Percentiles rank a stretch among this genome's conserved stretches.
phyloP scores from a whole-genome alignment of 2,329 filamentous ascomycete species.

The Dothistroma pini region DNA sequence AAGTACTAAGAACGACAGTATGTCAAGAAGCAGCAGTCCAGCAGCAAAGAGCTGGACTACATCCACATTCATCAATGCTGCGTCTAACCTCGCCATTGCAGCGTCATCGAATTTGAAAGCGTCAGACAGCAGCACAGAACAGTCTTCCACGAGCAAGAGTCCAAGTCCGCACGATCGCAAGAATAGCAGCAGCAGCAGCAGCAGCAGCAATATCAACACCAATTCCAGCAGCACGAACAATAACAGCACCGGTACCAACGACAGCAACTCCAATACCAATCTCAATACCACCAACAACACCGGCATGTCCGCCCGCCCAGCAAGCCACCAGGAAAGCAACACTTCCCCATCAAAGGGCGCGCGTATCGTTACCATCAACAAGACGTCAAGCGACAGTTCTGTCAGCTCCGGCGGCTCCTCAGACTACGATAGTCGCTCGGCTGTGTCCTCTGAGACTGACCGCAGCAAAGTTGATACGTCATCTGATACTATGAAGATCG shows the following conservation, averaged over 20 bases:
- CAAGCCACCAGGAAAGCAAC: constrained; percentile 1
- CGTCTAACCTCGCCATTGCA: constrained; percentile 6
- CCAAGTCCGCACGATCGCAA: background rate
- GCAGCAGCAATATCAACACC: no score
- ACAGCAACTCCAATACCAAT: background rate
- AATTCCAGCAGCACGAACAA: background rate
- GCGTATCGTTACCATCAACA: constrained; percentile 8
- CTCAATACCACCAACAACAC: constrained; percentile 5
- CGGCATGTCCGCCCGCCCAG: background rate
- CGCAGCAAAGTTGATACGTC: constrained; percentile 2
- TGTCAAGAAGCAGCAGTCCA: constrained; percentile 2
- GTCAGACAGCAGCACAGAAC: constrained; percentile 3
- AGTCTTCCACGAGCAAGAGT: background rate
- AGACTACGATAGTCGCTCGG: constrained; percentile 7
- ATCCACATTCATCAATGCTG: constrained; percentile 8
- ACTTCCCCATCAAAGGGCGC: background rate
- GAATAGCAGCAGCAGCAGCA: background rate
- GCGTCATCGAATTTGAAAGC: constrained; percentile 9
- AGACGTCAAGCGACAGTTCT: constrained; percentile 7
- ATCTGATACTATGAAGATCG: constrained; percentile 11
- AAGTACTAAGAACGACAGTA: constrained; percentile 5
- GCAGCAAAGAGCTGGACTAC: background rate
- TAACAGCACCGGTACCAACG: background rate
- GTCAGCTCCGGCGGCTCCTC: constrained; percentile 4
- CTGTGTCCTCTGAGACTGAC: constrained; percentile 11